Percentiles rank a stretch among this genome's conserved stretches.
Conservation (phyloP, 2,329 filamentous ascomycete species). For the Pseudogymnoascus sp. region DNA sequence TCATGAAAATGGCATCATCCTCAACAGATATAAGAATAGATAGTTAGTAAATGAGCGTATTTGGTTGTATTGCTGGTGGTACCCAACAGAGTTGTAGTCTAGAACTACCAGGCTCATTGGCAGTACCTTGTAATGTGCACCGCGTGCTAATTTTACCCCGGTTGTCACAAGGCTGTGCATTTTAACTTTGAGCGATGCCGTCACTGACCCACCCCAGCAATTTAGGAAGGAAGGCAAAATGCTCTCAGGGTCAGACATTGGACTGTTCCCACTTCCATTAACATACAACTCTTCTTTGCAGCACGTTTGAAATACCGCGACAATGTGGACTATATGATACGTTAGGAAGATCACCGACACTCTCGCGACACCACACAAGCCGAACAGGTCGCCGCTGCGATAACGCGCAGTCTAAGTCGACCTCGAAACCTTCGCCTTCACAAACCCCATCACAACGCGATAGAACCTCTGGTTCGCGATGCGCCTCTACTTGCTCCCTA, state of each 20-base stretch:
- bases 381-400: neutral
- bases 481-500: slow-evolving; percentile 88
- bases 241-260: neutral
- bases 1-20: neutral
- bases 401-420: slow-evolving; percentile 1
- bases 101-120: neutral
- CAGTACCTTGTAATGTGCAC: neutral
- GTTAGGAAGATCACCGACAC: neutral
- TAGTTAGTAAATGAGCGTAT: neutral
- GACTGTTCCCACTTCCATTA: neutral
- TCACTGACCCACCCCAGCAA: slow-evolving; percentile 5
- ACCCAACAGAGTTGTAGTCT: slow-evolving; percentile 1
- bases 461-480: slow-evolving; percentile 39
- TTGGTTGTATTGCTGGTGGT: neutral
- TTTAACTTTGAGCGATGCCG: neutral
- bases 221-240: neutral
- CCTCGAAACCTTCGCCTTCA: neutral
- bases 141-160: slow-evolving; percentile 3
- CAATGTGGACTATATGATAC: neutral
- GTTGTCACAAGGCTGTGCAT: slow-evolving; percentile 6
- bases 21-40: slow-evolving; percentile 7
- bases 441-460: neutral
- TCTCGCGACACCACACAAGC: neutral
- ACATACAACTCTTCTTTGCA: neutral
- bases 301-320: neutral